Evolutionary conservation across 805 yeast species (phyloP).

Genomic region (Wickerhamiella vanderwaltii): DNA sequence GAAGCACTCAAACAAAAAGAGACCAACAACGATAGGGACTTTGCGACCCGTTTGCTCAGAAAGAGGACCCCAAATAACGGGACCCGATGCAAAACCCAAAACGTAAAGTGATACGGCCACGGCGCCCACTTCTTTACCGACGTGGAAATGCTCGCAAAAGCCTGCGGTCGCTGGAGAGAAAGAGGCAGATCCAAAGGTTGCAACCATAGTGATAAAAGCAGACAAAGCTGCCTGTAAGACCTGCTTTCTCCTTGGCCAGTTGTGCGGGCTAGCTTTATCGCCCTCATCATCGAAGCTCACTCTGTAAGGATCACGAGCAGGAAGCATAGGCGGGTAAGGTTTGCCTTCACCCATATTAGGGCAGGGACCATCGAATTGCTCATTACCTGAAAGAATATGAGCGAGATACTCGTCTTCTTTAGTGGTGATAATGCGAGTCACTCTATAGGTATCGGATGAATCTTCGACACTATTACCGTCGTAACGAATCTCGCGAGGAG

Average conservation of each 20-base stretch:
- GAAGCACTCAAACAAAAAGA: slow-evolving; percentile 28
- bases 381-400: background rate
- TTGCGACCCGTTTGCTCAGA: slow-evolving; percentile 44
- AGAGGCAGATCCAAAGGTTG: slow-evolving; percentile 10
- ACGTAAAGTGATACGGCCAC: slow-evolving; percentile 48
- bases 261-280: slow-evolving; percentile 9
- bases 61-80: slow-evolving; percentile 51
- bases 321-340: slow-evolving; percentile 11
- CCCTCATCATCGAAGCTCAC: slow-evolving; percentile 13
- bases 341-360: slow-evolving; percentile 12
- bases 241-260: slow-evolving; percentile 10
- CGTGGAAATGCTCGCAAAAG: slow-evolving; percentile 33
- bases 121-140: slow-evolving; percentile 51
- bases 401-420: slow-evolving; percentile 3
- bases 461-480: background rate
- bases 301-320: slow-evolving; percentile 12
- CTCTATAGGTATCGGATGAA: background rate
- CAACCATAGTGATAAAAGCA: slow-evolving; percentile 16
- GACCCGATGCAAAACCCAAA: slow-evolving; percentile 58
- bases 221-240: background rate
- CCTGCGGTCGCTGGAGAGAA: slow-evolving; percentile 2
- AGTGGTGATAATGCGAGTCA: slow-evolving; percentile 1
- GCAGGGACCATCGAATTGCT: background rate
- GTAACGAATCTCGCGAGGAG: background rate
- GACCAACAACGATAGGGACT: slow-evolving; percentile 31